phyloP scores from a whole-genome alignment of 2,329 filamentous ascomycete genomes.

The Chaetomiaceae sp. region DNA sequence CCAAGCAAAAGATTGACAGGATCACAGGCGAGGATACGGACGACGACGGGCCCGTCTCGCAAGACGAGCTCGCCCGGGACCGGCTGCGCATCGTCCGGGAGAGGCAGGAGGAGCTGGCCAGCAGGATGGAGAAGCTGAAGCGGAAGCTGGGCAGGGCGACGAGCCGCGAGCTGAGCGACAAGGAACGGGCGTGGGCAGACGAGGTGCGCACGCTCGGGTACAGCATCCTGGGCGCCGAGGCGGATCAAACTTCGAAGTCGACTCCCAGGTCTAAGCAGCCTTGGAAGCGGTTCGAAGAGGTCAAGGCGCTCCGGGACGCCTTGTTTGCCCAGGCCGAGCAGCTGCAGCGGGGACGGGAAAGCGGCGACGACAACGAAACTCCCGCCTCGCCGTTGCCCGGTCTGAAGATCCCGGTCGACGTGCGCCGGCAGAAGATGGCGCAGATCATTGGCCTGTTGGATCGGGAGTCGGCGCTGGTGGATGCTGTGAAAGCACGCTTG shows the following conservation, averaged over 20 bases:
- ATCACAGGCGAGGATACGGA: conserved; percentile 58
- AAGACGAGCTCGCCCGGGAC: conserved; percentile 54
- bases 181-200: conserved; percentile 51
- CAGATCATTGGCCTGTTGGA: conserved; percentile 62
- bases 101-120: conserved; percentile 52
- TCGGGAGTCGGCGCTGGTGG: conserved; percentile 63
- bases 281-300: conserved; percentile 54
- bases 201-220: conserved; percentile 38
- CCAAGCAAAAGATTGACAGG: conserved; percentile 61
- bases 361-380: conserved; percentile 23
- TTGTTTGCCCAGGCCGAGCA: conserved; percentile 49
- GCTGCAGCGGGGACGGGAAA: conserved; percentile 33
- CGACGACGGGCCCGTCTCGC: conserved; percentile 43
- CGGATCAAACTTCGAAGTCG: conserved; percentile 19
- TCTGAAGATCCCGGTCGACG: conserved; percentile 53
- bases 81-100: conserved; percentile 52
- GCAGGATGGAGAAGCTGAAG: conserved; percentile 57
- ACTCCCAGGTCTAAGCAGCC: conserved; percentile 44
- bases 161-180: conserved; percentile 54
- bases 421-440: conserved; percentile 58
- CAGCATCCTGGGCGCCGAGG: conserved; percentile 39
- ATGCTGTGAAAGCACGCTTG: conserved; percentile 60
- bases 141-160: conserved; percentile 46
- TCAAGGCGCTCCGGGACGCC: conserved; percentile 50
- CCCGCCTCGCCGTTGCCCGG: conserved; percentile 36